These are phyloP conservation scores for Basipetospora sp. DNA, from an alignment of 2,329 filamentous ascomycete genomes.

Conservation along the genomic window DNA sequence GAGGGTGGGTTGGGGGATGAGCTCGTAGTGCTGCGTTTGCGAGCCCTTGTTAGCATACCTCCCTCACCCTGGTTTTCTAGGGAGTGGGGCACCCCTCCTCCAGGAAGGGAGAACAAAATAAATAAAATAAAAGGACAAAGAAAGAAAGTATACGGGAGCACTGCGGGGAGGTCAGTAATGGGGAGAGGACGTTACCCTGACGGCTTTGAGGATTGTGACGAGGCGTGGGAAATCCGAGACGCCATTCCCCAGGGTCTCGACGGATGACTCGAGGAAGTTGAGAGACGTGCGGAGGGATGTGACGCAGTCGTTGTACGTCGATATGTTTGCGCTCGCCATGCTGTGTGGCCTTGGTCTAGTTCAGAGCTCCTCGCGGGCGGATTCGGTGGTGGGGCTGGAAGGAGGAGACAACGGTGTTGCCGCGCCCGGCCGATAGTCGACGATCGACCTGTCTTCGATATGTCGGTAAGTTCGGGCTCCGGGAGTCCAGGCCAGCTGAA, in stretches of 20 bases:
- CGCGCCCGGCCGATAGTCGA: too few relatives aligned
- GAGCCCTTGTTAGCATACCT: background rate
- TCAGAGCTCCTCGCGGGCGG: too few relatives aligned
- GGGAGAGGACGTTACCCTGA: slow-evolving; percentile 38
- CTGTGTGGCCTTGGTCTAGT: background rate
- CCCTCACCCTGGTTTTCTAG: slow-evolving; percentile 38
- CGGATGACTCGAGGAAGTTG: slow-evolving; percentile 44
- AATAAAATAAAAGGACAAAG: too few relatives aligned
- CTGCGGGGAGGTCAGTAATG: background rate
- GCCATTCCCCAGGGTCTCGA: slow-evolving; percentile 39
- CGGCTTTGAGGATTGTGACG: slow-evolving; percentile 39
- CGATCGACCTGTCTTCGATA: too few relatives aligned
- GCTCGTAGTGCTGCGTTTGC: slow-evolving; percentile 65
- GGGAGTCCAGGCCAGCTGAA: too few relatives aligned
- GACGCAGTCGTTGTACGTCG: slow-evolving; percentile 42
- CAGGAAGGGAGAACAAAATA: slow-evolving; percentile 48
- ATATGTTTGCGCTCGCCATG: slow-evolving; percentile 6
- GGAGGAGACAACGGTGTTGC: too few relatives aligned
- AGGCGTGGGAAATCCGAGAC: slow-evolving; percentile 45
- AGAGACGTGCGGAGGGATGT: slow-evolving; percentile 45
- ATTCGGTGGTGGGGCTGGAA: too few relatives aligned
- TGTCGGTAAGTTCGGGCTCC: too few relatives aligned
- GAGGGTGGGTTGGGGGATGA: slow-evolving; percentile 73
- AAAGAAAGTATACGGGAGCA: too few relatives aligned
- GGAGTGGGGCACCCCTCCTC: too few relatives aligned